phyloP scores from a whole-genome alignment of 208 protist genomes.

The Trypanosoma scelopori region DNA sequence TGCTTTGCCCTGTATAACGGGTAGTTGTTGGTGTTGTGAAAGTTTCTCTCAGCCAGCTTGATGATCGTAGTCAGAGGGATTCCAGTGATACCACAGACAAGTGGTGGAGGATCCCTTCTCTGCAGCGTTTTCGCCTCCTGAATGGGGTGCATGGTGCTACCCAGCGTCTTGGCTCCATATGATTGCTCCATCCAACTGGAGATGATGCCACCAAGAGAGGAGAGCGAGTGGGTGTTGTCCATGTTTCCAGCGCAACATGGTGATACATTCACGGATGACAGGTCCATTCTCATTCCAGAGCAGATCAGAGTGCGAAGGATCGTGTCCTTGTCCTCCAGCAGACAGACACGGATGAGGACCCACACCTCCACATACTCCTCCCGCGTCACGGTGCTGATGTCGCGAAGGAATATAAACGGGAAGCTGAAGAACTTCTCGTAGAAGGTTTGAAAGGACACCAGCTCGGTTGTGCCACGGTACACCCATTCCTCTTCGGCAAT shows the following conservation, averaged over 20 bases:
- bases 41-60: conserved; percentile 29
- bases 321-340: conserved; percentile 37
- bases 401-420: conserved; percentile 78
- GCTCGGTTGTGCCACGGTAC: conserved; percentile 76
- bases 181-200: no score
- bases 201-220: no score
- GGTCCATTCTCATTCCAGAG: no score
- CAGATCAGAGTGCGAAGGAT: neutral
- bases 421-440: conserved; percentile 83
- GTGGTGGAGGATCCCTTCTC: conserved; percentile 5
- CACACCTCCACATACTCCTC: conserved; percentile 77
- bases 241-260: no score
- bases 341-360: conserved; percentile 69
- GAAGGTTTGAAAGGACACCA: conserved; percentile 70
- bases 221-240: no score
- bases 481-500: conserved; percentile 88
- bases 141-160: neutral
- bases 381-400: conserved; percentile 51
- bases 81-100: conserved; percentile 42
- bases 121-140: neutral
- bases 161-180: neutral
- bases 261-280: no score
- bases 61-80: conserved; percentile 41
- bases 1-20: conserved; percentile 30
- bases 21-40: conserved; percentile 51